Base-by-base conservation (phyloP, 2,329 filamentous ascomycete species). In the Scopulariopsis brevicaulis region DNA sequence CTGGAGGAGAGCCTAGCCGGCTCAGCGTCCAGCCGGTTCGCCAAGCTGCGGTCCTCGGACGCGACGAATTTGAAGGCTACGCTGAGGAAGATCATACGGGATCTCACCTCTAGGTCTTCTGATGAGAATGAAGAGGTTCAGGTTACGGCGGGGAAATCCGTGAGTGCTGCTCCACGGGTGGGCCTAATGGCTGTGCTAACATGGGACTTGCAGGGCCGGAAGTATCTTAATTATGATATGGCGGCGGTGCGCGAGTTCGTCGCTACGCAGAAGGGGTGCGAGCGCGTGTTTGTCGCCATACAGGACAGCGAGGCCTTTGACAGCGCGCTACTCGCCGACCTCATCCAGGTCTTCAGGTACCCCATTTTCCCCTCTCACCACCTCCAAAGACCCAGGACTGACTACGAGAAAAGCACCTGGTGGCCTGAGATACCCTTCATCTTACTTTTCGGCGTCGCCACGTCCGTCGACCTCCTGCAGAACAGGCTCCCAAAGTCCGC, bases 271-370 rank as follows among this genome's bases (percentile, higher is more conserved):
- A 24, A 24, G 25, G 43, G 50, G 15, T 78, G 78, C 34, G 71
- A 79, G 48, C 82, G 83, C 63, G 79, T 93, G 11, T 79, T 90
- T 56, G 75, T 95, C 54, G 83, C 86, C 0, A 84, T 94, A 60
- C 86, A 91, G 67, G 89, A 94, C 65, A 90, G 87, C 61, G 90
- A 94, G 70, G 89, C 86, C 0, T 92, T 94, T 66, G 89, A 92
- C 64, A 82, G 82, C 53, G 74, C 74, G 34, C 70, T 94, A n/a
- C 72, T 95, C 14, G 84, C 84, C 1, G 88, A 93, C 59, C 67
- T 90, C 40, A 79, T 93, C 53, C 76, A 78, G 43, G 76, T 92
- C 5, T 78, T 93, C 60, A 80, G 82, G 85, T 87, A 74, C 54
- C 78, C 71, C 20, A 3, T 12, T 6, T 18, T 20, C 40, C n/a